Conservation (phyloP, 345 rosid species). For the Salix purpurea region DNA sequence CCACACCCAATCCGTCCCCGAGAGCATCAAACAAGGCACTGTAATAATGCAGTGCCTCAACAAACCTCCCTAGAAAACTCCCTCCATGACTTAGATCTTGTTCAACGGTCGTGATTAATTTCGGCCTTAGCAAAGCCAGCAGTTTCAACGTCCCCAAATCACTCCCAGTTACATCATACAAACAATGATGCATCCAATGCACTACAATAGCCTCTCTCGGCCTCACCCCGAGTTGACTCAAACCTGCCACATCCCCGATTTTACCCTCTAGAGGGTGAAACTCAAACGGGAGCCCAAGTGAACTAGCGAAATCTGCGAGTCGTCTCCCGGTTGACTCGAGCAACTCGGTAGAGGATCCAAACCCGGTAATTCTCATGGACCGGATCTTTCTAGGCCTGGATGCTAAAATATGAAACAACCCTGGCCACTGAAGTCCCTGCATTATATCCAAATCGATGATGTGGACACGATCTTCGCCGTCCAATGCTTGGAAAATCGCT, state of each 20-base stretch:
- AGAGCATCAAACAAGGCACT: constrained; percentile 95
- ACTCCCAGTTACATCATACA: constrained; percentile 79
- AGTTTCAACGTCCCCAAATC: constrained; percentile 55
- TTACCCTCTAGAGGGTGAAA: constrained; percentile 77
- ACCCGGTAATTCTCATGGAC: constrained; percentile 78
- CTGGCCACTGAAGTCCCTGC: constrained; percentile 99
- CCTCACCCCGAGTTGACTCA: constrained; percentile 52
- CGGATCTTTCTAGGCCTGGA: constrained; percentile 71
- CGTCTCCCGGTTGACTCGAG: constrained; percentile 80
- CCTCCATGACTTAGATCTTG: constrained; percentile 78
- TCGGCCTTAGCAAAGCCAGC: constrained; percentile 57
- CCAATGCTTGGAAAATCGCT: constrained; percentile 80
- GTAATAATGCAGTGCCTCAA: constrained; percentile 90
- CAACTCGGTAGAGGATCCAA: constrained; percentile 72
- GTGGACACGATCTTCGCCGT: constrained; percentile 78
- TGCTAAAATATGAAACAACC: constrained; percentile 89
- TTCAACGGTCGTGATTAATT: constrained; percentile 73
- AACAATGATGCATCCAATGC: constrained; percentile 95
- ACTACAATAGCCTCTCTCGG: constrained; percentile 72
- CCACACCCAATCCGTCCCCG: constrained; percentile 63
- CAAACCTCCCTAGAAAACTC: constrained; percentile 74
- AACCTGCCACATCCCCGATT: constrained; percentile 54
- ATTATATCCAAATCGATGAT: constrained; percentile 89
- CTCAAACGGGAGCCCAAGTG: constrained; percentile 74
- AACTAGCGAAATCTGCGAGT: constrained; percentile 77